Evolutionary conservation across 75 land plant species (phyloP), one percentile per base, ranked within the genome.

Genomic region (Azolla pinnata): DNA sequence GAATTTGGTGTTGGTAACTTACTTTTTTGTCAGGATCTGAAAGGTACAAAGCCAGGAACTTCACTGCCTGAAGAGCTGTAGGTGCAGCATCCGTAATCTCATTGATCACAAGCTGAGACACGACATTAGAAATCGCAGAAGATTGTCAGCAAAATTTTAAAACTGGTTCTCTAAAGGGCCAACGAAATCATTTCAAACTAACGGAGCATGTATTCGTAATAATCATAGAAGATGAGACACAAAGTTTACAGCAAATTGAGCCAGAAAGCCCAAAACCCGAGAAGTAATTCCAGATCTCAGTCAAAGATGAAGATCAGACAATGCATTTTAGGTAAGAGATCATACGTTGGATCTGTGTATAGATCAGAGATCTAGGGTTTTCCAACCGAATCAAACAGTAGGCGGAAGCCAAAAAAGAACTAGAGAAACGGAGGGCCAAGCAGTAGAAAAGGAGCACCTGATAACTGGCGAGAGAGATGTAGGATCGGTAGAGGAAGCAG

Each of bases 11-110:
- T 29, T 47, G 31, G 10, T 44, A 40, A 16, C 50, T 16, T 59
- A 87, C 97, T 88, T 87, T 91, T 58, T 73, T 54, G n/a, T 68
- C 67, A 18, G 82, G 79, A 12, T 71, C 69, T 10, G 81, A 65
- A 32, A 84, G 73, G 57, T 87, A 91, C 45, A 80, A 32, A 33
- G 97, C 97, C 23, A 91, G 83, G 42, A 91, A 66, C 55, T 84
- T 91, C 35, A 91, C 88, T 2, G 93, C 93, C 72, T 91, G 88
- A 31, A 91, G 83, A 33, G 97, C 69, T 24, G 86, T 84, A 1
- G 96, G 69, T 17, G 93, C 91, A 18, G 88, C 70, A 19, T 66
- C 57, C 38, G 77, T 86, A 74, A 91, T 84, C 81, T 91, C 97
- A 62, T 74, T 63, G 63, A 84, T 79, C 29, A 88, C 93, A 19